Conservation (phyloP, 1,139 yeast genomes). For the Candida pseudocylindracea region DNA sequence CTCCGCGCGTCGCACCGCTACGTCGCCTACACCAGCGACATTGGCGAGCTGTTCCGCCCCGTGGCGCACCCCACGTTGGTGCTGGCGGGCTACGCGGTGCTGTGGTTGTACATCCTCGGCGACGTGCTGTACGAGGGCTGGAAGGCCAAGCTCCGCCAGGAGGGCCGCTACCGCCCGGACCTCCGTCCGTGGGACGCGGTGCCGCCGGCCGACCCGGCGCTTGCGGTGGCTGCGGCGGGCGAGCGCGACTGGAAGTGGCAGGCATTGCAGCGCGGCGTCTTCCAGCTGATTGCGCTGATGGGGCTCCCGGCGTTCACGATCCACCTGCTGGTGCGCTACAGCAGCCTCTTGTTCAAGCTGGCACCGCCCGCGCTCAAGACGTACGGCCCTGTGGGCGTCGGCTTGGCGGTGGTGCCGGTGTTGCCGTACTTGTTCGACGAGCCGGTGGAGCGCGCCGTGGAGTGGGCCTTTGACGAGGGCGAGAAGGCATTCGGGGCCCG, state of each 20-base stretch:
- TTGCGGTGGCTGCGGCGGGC: conserved; percentile 14
- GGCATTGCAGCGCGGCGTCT: conserved; percentile 48
- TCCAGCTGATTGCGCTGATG: conserved; percentile 72
- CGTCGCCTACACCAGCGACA: conserved; percentile 73
- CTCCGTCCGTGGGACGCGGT: conserved; percentile 48
- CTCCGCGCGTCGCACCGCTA: conserved; percentile 60
- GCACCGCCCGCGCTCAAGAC: conserved; percentile 18
- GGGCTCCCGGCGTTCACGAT: conserved; percentile 76
- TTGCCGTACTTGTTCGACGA: conserved; percentile 66
- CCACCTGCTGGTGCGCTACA: conserved; percentile 55
- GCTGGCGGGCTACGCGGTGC: conserved; percentile 43
- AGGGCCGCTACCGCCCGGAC: conserved; percentile 42
- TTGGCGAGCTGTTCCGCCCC: conserved; percentile 80
- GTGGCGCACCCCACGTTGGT: conserved; percentile 55
- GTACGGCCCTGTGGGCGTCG: conserved; percentile 62
- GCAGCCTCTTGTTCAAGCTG: conserved; percentile 33
- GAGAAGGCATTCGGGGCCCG: conserved; percentile 11
- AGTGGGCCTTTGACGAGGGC: conserved; percentile 37
- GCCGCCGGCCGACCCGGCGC: neutral
- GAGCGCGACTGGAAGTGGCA: conserved; percentile 37
- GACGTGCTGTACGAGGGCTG: conserved; percentile 61
- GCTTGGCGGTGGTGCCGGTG: conserved; percentile 57
- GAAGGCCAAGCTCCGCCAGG: conserved; percentile 47
- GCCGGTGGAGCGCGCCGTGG: conserved; percentile 57
- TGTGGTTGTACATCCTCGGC: conserved; percentile 63